Conservation (phyloP, 805 yeast species). For the Vanderwaltozyma tropicalis region DNA sequence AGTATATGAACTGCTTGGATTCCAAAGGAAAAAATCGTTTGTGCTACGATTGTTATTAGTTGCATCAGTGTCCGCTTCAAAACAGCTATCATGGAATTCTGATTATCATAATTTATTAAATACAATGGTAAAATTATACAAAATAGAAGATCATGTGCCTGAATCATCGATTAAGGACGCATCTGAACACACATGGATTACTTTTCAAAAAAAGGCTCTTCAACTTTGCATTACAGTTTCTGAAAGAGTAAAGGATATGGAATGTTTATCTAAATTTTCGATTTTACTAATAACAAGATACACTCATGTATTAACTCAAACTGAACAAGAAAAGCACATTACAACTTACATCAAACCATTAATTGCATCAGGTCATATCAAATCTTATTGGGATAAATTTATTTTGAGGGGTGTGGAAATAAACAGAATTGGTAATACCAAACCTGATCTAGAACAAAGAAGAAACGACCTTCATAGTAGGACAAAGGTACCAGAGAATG, state of each 20-base stretch:
- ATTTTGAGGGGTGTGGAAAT: slow-evolving; percentile 44
- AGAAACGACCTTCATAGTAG: too few species aligned
- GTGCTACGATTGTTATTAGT: slow-evolving; percentile 56
- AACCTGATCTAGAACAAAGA: slow-evolving; percentile 5
- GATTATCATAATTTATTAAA: slow-evolving; percentile 38
- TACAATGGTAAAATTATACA: slow-evolving; percentile 42
- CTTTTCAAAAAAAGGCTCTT: slow-evolving; percentile 46
- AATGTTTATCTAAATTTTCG: slow-evolving; percentile 37
- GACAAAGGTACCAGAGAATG: background rate
- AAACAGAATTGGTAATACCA: slow-evolving; percentile 20
- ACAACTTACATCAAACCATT: slow-evolving; percentile 22
- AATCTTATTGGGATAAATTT: slow-evolving; percentile 65
- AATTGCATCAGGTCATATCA: slow-evolving; percentile 14
- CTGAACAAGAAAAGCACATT: slow-evolving; percentile 44
- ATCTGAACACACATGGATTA: slow-evolving; percentile 39
- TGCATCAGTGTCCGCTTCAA: slow-evolving; percentile 35
- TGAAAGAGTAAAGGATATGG: slow-evolving; percentile 38
- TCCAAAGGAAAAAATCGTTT: slow-evolving; percentile 59
- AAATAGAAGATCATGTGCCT: slow-evolving; percentile 34
- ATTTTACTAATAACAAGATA: slow-evolving; percentile 47
- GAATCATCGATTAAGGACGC: slow-evolving; percentile 24
- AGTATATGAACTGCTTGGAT: slow-evolving; percentile 50
- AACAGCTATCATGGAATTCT: slow-evolving; percentile 14
- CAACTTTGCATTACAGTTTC: slow-evolving; percentile 44
- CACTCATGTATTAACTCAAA: slow-evolving; percentile 40